phyloP scores from a whole-genome alignment of 495 filamentous ascomycete genomes.

The Neurospora sp. region DNA sequence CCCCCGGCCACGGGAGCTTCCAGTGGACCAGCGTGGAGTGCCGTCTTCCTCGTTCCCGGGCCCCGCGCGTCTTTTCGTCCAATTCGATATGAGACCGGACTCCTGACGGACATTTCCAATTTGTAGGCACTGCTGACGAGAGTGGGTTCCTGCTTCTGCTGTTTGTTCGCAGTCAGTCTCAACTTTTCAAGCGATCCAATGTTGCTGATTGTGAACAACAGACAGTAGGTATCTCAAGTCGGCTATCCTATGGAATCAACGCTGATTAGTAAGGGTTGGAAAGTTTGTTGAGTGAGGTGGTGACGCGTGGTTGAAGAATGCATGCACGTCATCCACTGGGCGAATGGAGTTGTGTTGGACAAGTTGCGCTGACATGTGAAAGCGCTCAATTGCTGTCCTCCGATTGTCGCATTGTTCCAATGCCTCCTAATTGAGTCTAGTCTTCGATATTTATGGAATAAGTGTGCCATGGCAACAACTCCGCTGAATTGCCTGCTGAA shows the following conservation, averaged over 20 bases:
- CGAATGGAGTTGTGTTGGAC: neutral
- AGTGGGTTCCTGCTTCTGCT: neutral
- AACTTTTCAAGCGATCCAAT: neutral
- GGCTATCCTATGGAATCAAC: neutral
- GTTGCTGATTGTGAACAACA: neutral
- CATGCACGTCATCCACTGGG: neutral
- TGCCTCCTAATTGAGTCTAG: neutral
- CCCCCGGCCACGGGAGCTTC: neutral
- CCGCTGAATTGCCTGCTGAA: neutral
- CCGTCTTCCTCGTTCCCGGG: neutral
- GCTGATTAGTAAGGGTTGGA: neutral
- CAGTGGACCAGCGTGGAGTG: neutral
- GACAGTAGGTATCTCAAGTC: neutral
- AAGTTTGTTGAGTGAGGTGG: too few species aligned
- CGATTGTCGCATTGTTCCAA: neutral
- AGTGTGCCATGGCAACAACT: neutral
- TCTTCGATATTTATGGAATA: neutral
- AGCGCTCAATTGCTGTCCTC: neutral
- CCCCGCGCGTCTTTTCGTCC: neutral
- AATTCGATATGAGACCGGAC: neutral
- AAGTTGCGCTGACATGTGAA: neutral
- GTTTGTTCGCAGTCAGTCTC: neutral
- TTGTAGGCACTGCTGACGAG: too few species aligned
- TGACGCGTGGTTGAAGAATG: neutral
- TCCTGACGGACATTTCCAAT: neutral